These are phyloP conservation scores for Persicaria maculosa DNA, from an alignment of 148 eudicot species.

Conservation along the genomic window DNA sequence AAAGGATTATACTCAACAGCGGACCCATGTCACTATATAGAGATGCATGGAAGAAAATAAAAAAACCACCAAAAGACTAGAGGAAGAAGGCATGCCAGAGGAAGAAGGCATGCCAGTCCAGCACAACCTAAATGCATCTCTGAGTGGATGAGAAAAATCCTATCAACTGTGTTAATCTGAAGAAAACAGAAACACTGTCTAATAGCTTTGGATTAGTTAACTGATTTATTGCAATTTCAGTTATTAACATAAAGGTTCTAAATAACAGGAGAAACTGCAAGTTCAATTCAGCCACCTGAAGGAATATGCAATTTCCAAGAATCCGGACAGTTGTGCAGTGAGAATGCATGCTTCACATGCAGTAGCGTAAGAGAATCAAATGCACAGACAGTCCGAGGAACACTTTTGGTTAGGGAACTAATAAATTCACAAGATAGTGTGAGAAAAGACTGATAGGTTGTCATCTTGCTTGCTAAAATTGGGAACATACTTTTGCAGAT, in stretches of 20 bases:
- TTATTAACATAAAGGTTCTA: not conserved
- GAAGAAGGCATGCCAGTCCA: not conserved
- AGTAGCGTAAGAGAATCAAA: constrained; percentile 40
- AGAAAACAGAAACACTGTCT: not conserved
- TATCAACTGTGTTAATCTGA: not conserved
- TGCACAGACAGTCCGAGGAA: constrained; percentile 55
- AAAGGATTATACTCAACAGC: not conserved
- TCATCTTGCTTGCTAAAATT: constrained; percentile 9
- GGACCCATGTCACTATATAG: not conserved
- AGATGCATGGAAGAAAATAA: not conserved
- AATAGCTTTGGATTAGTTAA: not conserved
- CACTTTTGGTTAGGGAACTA: constrained; percentile 43
- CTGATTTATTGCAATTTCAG: not conserved
- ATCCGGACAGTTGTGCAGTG: constrained; percentile 33
- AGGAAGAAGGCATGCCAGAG: not conserved
- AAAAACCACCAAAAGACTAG: not conserved
- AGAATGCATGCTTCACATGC: constrained; percentile 42
- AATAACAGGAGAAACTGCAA: constrained; percentile 54
- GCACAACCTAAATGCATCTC: not conserved
- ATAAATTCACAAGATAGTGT: not conserved
- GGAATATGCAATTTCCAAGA: constrained; percentile 21
- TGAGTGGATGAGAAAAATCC: not conserved
- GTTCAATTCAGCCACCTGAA: constrained; percentile 45
- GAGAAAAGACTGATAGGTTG: not conserved
- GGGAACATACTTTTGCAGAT: constrained; percentile 28